Evolutionary conservation across 2,329 filamentous ascomycete species (phyloP), one percentile per base, ranked within the genome.

Genomic region (Sclerotinia subarctica): DNA sequence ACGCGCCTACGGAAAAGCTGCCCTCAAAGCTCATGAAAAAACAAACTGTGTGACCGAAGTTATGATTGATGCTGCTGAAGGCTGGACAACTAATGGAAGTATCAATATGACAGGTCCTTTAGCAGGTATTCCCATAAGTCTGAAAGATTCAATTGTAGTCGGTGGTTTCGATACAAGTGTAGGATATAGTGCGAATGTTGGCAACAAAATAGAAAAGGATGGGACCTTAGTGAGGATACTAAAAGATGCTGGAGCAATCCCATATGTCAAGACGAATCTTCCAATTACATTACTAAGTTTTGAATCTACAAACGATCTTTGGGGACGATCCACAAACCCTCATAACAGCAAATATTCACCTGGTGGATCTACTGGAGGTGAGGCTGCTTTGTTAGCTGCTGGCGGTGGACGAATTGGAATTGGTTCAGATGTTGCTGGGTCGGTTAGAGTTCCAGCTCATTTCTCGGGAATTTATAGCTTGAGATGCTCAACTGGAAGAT

Each of bases 11-110:
- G 91, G 91, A 75, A 97, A 96, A 79, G 89, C 94, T 26, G 91
- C 94, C 0, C 78, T 96, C 64, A 90, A 88, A 75, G 94, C 93
- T 1, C 94, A 97, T 47, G 85, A 89, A 70, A 90, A 90, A 79
- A 97, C 93, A 2, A 97, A 97, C 78, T 96, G 92, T 76, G 80
- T 96, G 17, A 97, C 94, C 0, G 94, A 97, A 79, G 82, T 97
- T 67, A 86, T 97, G 81, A 85, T 97, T 49, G 83, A 86, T 0
- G 89, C 90, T 67, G 92, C 93, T 0, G 92, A 96, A 79, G 79
- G 82, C 66, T 97, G 93, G 92, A 78, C 86, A 24, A 71, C 76
- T 5, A 80, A 84, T 67, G 83, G 81, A 15, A 83, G 80, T 11
- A 82, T 88, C 77, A 93, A 97, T 76, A 80, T 94, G 44, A 86